Conservation (phyloP, 2,329 filamentous ascomycete genomes). For the Cytospora piceicola region DNA sequence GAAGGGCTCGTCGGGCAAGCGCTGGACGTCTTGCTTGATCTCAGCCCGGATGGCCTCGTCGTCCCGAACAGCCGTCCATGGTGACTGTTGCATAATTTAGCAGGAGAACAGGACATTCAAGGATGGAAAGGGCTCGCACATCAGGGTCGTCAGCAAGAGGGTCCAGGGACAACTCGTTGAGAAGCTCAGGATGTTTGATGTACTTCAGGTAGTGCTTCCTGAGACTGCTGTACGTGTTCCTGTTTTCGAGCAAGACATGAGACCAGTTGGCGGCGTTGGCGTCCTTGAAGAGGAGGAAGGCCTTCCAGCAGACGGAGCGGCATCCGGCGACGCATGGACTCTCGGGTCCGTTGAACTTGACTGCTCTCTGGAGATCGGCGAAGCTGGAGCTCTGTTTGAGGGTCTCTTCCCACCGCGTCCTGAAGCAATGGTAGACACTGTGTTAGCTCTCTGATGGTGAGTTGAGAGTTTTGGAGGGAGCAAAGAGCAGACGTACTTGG, state of each 20-base stretch:
- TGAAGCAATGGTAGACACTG: slow-evolving; percentile 39
- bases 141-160: slow-evolving; percentile 81
- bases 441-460: slow-evolving; percentile 5
- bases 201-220: slow-evolving; percentile 77
- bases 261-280: slow-evolving; percentile 70
- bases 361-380: slow-evolving; percentile 65
- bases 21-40: slow-evolving; percentile 91
- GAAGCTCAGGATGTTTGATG: slow-evolving; percentile 81
- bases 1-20: slow-evolving; percentile 88
- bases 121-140: slow-evolving; percentile 42
- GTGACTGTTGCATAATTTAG: slow-evolving; percentile 64
- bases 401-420: slow-evolving; percentile 70
- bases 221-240: slow-evolving; percentile 73
- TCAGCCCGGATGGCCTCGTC: slow-evolving; percentile 86
- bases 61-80: slow-evolving; percentile 83
- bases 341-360: slow-evolving; percentile 60
- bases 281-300: slow-evolving; percentile 78
- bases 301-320: slow-evolving; percentile 92
- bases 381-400: slow-evolving; percentile 61
- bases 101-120: slow-evolving; percentile 7
- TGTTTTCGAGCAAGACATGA: slow-evolving; percentile 66
- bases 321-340: slow-evolving; percentile 73
- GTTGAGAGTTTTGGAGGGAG: slow-evolving; percentile 1
- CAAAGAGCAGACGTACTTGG: slow-evolving; percentile 46
- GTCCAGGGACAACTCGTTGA: slow-evolving; percentile 72